Percentiles rank a stretch among this genome's conserved stretches.
Evolutionary conservation across 2,329 filamentous ascomycete species (phyloP).

Genomic region (Berkeleyomyces basicola): DNA sequence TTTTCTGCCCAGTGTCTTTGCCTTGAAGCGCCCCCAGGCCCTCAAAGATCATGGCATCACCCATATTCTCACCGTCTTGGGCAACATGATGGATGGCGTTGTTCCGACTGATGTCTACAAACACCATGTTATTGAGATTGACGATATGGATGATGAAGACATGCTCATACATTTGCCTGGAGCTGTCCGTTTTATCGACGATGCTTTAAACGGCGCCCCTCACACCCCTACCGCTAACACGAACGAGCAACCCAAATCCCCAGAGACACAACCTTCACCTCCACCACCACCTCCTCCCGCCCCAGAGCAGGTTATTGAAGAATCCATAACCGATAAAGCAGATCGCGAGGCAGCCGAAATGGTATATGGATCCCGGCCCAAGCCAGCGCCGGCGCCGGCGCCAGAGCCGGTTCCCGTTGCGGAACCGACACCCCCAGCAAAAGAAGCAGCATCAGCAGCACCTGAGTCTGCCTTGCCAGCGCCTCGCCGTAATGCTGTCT

Average conservation of each 20-base stretch:
- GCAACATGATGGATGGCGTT: slow-evolving; percentile 19
- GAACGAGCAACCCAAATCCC: neutral
- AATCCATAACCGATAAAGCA: slow-evolving; percentile 8
- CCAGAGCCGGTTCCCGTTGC: neutral
- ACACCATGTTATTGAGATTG: slow-evolving; percentile 67
- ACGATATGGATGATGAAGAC: slow-evolving; percentile 84
- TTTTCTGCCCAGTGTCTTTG: slow-evolving; percentile 49
- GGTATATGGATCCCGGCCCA: slow-evolving; percentile 4
- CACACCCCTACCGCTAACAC: neutral
- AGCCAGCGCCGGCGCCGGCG: neutral
- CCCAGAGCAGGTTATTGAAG: neutral
- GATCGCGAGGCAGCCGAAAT: slow-evolving; percentile 9
- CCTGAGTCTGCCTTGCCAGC: neutral
- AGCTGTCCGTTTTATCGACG: slow-evolving; percentile 69
- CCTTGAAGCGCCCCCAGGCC: slow-evolving; percentile 52
- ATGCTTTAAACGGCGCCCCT: slow-evolving; percentile 35
- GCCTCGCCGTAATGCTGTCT: slow-evolving; percentile 25
- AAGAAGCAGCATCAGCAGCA: neutral
- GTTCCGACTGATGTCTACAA: slow-evolving; percentile 33
- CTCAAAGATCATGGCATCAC: slow-evolving; percentile 63
- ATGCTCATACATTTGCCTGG: slow-evolving; percentile 63
- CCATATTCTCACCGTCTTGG: slow-evolving; percentile 73
- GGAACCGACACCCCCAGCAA: neutral
- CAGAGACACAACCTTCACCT: neutral
- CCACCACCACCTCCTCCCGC: neutral